These are phyloP conservation scores for Chytriomyces sp. DNA, from an alignment of 192 early-diverging fungal species.

Conservation along the genomic window DNA sequence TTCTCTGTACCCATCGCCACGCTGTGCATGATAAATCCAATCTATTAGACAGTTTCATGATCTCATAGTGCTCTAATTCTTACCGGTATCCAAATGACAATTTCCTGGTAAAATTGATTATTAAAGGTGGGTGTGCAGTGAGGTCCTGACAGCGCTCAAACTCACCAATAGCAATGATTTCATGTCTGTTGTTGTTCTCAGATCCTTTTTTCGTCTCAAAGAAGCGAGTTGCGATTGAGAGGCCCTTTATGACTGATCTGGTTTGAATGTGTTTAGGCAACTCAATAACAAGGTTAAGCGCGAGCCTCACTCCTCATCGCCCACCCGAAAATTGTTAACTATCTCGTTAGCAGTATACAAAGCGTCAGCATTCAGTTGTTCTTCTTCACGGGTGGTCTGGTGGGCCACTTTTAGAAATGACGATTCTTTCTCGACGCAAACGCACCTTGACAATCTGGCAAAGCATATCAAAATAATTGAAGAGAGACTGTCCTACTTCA, in stretches of 20 bases:
- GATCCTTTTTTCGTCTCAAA: slow-evolving; percentile 58
- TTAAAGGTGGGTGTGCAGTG: background rate
- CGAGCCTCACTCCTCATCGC: slow-evolving; percentile 33
- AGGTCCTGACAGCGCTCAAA: slow-evolving; percentile 18
- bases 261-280: too few species aligned
- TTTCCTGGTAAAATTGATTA: background rate
- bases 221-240: slow-evolving; percentile 62
- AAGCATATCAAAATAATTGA: slow-evolving; percentile 78
- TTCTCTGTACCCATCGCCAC: slow-evolving; percentile 75
- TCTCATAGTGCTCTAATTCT: too few species aligned
- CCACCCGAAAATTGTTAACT: slow-evolving; percentile 69
- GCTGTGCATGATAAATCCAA: too few species aligned
- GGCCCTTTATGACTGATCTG: slow-evolving; percentile 40
- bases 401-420: background rate
- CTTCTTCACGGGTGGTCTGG: slow-evolving; percentile 63
- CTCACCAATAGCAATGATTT: slow-evolving; percentile 85
- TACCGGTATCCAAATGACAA: slow-evolving; percentile 65
- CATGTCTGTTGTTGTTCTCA: slow-evolving; percentile 60
- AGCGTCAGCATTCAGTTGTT: slow-evolving; percentile 74
- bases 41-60: too few species aligned
- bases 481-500: slow-evolving; percentile 68
- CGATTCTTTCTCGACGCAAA: too few species aligned
- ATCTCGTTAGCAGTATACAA: slow-evolving; percentile 79
- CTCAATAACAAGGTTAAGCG: background rate
- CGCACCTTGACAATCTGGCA: slow-evolving; percentile 61